Base-by-base conservation (phyloP, 2,329 filamentous ascomycete genomes). In the Clarireedia homoeocarpa region DNA sequence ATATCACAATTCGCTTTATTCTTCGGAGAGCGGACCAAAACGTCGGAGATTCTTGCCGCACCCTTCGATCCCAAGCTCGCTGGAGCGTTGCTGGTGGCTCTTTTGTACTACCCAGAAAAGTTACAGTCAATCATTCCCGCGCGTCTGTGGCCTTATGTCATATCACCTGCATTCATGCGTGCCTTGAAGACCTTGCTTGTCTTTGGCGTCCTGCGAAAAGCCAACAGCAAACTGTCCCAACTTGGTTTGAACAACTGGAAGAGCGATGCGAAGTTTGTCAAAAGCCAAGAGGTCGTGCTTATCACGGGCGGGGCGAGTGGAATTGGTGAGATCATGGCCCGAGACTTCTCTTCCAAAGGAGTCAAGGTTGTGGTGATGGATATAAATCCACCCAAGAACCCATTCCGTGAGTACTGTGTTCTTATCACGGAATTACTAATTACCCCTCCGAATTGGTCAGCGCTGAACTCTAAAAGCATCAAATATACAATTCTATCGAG, bases 221-320 rank as follows among this genome's bases (percentile, higher is more conserved):
- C 80, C 17, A 82, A 76, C 66, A 67, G 67, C 12, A 79, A 74
- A 67, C 69, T 83, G 9, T 83, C 80, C 57, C 70, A 74, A 2
- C 71, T 75, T 6, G 71, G 70, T 2, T 59, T 72, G 49, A 79
- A 79, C 67, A 77, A 77, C 65, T 81, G 75, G 72, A 72, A 67
- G 10, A 65, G 64, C n/a, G 77, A 81, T 62, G 70, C 67, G 26
- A 71, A 67, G 27, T 86, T 85, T 68, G 75, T 81, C 20, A 89
- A 86, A 83, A 74, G 75, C 30, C 77, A 77, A 49, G 86, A 90
- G 71, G 74, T 90, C 44, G 84, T 88, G 2, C 73, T 91, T 40
- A 77, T 91, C n/a, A 90, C 88, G 0, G 88, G 88, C 6, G 88
- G 88, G 6, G 81, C 83, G 48, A 81, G 81, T 60, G 88, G 88